Conservation (phyloP, 305 asterid genomes). For the Rubia tinctorum region DNA sequence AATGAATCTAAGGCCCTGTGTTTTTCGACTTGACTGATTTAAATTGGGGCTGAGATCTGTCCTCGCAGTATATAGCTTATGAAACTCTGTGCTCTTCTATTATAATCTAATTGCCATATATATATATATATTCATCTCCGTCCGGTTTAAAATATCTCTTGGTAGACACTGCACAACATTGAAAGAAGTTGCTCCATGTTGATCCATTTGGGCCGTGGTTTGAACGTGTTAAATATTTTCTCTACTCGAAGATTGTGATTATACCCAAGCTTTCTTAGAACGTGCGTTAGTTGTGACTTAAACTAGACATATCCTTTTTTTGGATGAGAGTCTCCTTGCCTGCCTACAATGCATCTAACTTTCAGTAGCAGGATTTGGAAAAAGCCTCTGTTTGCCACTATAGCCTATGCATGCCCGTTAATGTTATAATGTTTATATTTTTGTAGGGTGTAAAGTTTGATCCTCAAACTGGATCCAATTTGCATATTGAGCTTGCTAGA, state of each 20-base stretch:
- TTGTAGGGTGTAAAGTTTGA: constrained; percentile 82
- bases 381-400: background rate
- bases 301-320: too few species aligned
- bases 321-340: background rate
- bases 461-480: constrained; percentile 86
- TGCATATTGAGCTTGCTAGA: constrained; percentile 95
- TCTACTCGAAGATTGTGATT: background rate
- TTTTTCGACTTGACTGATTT: background rate
- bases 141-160: background rate
- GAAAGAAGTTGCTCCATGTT: background rate
- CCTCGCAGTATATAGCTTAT: background rate
- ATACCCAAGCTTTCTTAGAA: background rate
- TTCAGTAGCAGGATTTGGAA: background rate
- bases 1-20: background rate
- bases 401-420: background rate
- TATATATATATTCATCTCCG: background rate
- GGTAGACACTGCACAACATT: background rate
- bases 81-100: background rate
- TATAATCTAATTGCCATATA: background rate
- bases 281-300: background rate
- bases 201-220: background rate
- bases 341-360: background rate
- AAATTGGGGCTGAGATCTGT: background rate
- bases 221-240: background rate
- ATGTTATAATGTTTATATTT: background rate